Conservation (phyloP, 2,329 filamentous ascomycete species). For the Alternaria triticimaculans region DNA sequence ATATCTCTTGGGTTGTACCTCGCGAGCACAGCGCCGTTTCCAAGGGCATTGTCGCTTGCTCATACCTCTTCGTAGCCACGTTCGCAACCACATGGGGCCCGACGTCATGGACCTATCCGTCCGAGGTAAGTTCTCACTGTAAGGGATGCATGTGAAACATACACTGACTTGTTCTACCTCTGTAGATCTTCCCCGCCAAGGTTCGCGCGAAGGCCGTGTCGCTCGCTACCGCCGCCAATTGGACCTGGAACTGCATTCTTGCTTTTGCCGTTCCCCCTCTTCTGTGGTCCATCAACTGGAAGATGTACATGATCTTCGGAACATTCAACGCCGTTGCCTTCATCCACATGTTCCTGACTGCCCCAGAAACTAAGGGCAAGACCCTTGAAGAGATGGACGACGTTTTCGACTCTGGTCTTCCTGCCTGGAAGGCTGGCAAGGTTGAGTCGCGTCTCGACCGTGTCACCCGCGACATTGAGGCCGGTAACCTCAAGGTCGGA, state of each 20-base stretch:
- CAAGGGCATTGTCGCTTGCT: slow-evolving; percentile 59
- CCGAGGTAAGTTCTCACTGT: slow-evolving; percentile 22
- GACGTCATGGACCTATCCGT: slow-evolving; percentile 46
- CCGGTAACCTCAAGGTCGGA: slow-evolving; percentile 41
- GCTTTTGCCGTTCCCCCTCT: slow-evolving; percentile 52
- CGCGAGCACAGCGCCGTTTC: slow-evolving; percentile 60
- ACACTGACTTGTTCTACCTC: neutral
- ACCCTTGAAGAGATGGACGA: slow-evolving; percentile 52
- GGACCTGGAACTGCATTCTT: slow-evolving; percentile 50
- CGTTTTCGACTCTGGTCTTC: slow-evolving; percentile 47
- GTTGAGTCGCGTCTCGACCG: slow-evolving; percentile 44
- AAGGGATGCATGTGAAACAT: neutral
- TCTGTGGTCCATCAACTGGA: slow-evolving; percentile 51
- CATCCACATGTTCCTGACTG: slow-evolving; percentile 50
- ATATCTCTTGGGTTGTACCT: slow-evolving; percentile 65
- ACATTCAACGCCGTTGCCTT: slow-evolving; percentile 48
- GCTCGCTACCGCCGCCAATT: slow-evolving; percentile 49
- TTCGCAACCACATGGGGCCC: slow-evolving; percentile 53
- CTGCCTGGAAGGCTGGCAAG: slow-evolving; percentile 43
- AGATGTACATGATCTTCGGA: slow-evolving; percentile 52
- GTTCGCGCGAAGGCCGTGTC: slow-evolving; percentile 52
- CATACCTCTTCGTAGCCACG: slow-evolving; percentile 53
- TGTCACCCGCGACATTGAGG: slow-evolving; percentile 46
- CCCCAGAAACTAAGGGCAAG: slow-evolving; percentile 51
- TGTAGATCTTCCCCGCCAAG: slow-evolving; percentile 47